phyloP scores from a whole-genome alignment of 305 asterid species.

The Fraxinus ornus region DNA sequence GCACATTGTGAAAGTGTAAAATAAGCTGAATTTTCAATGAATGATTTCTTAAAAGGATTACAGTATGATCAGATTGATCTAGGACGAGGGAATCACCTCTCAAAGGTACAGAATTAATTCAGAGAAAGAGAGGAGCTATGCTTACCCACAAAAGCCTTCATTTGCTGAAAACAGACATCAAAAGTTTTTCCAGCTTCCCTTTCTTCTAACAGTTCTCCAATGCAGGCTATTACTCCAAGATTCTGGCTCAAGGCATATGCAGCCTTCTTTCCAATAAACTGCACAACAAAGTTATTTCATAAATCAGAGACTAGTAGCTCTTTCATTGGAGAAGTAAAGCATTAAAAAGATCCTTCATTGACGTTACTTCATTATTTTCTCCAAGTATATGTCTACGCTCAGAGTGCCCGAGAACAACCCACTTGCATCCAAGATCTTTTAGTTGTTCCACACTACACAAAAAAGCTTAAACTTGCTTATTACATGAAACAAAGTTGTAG shows the following conservation, averaged over 20 bases:
- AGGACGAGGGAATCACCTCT: background rate
- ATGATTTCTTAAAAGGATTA: background rate
- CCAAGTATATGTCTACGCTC: conserved; percentile 85
- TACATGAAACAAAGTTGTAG: background rate
- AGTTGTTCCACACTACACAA: conserved; percentile 73
- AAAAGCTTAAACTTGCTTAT: conserved; percentile 2
- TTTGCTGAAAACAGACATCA: conserved; percentile 77
- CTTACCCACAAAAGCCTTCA: conserved; percentile 85
- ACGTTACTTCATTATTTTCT: conserved; percentile 73
- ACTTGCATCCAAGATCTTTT: conserved; percentile 89
- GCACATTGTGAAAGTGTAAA: conserved; percentile 28
- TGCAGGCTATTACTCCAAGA: conserved; percentile 87
- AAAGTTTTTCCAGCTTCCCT: conserved; percentile 91
- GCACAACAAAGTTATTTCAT: conserved; percentile 25
- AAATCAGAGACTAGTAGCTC: conserved; percentile 11
- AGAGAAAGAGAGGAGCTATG: background rate
- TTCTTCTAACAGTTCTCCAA: conserved; percentile 84
- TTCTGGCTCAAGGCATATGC: conserved; percentile 80
- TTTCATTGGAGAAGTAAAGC: background rate
- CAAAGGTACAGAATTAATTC: background rate
- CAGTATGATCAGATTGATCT: background rate
- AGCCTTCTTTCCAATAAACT: conserved; percentile 95
- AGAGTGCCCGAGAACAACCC: conserved; percentile 92
- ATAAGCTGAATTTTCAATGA: conserved; percentile 2
- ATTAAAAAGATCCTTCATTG: conserved; percentile 21